Evolutionary conservation across 805 yeast genomes (phyloP).

Genomic region (Metschnikowia borealis): DNA sequence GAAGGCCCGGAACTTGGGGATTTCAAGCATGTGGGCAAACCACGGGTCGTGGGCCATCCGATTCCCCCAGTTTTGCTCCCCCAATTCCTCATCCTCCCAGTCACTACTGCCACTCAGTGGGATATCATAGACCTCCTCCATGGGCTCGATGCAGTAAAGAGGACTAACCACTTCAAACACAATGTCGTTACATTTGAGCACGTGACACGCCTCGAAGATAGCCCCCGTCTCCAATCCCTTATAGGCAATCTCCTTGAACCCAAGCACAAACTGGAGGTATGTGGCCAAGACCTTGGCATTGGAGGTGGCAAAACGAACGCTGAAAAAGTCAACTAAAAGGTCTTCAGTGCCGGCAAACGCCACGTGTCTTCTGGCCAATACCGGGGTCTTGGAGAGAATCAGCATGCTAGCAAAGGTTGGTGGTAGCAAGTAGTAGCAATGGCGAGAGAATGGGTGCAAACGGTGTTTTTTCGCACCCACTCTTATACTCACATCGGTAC

Average conservation of each 20-base stretch:
- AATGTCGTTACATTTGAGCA: conserved; percentile 53
- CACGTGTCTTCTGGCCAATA: not conserved
- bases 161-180: conserved; percentile 46
- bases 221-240: conserved; percentile 69
- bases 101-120: not conserved
- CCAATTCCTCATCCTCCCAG: not conserved
- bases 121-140: not conserved
- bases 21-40: not conserved
- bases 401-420: not conserved
- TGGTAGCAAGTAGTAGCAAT: conserved; percentile 1
- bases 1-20: not conserved
- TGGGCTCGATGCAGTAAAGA: conserved; percentile 22
- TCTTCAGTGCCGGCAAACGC: not conserved
- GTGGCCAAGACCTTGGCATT: conserved; percentile 64
- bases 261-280: conserved; percentile 52
- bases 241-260: conserved; percentile 61
- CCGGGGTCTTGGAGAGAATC: not conserved
- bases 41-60: not conserved
- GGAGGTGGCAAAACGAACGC: conserved; percentile 68
- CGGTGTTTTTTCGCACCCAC: not conserved
- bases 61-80: too few relatives aligned
- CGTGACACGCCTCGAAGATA: conserved; percentile 52
- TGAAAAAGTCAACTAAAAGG: conserved; percentile 42
- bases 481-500: not conserved
- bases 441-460: not conserved